Evolutionary conservation across 225 moss, liverwort and hornwort genomes (phyloP), one percentile per base, ranked within the genome.

Genomic region (Polytrichum formosum): DNA sequence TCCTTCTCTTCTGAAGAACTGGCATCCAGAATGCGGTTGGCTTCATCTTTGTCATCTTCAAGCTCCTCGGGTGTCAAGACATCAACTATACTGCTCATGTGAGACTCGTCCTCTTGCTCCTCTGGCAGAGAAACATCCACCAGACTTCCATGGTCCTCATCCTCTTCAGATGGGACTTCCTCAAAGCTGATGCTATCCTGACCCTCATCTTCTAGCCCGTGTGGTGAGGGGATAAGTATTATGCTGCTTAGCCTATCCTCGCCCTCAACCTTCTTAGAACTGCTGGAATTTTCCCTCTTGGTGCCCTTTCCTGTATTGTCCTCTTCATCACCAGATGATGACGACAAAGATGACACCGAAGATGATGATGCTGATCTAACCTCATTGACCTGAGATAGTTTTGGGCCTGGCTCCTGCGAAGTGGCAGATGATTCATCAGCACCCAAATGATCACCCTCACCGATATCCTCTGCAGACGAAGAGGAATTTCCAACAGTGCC

Each of bases 401-500:
- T 72, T 27, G 71, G 66, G 35, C 76, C 77, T 61, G 61, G 83
- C 23, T 69, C 78, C 7, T 29, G 80, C 59, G 76, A 72, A 22
- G 75, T 74, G 13, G 70, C 75, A 28, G 80, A 78, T 18, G 83
- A 73, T 53, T 78, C 73, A 54, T 80, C 35, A 13, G 4, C 64
- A 35, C 31, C 70, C 18, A 78, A 63, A 63, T 79, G 77, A 0
- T 77, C 74, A 1, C 46, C 75, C 31, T 79, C 82, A 13, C 78
- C 78, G 19, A 70, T 18, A 28, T 86, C 86, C 68, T 80, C 80
- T 4, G 76, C 71, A 22, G 80, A 86, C 20, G 76, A 31, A 20
- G 23, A 82, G 1, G 75, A 83, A 31, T 62, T 76, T 65, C 77
- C 84, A 8, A 73, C 84, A 76, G 84, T 81, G 18, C 80, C 83